Evolutionary conservation across 345 rosid species (phyloP).

Genomic region (Mangifera indica): DNA sequence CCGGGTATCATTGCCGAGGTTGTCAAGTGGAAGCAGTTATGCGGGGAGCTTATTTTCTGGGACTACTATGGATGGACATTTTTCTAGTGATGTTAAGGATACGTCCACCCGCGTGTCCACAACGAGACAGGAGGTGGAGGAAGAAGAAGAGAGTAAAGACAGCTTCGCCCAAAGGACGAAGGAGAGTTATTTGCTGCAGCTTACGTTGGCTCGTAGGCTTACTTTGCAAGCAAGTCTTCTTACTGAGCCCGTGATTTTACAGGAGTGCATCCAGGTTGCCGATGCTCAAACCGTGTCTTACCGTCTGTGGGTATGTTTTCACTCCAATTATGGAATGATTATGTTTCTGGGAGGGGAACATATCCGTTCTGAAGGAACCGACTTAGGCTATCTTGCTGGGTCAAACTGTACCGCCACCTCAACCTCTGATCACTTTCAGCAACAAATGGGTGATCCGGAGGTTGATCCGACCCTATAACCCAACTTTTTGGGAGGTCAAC

Average conservation of each 20-base stretch:
- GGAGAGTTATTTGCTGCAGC: conserved; percentile 73
- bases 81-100: conserved; percentile 55
- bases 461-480: no score
- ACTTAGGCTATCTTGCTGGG: no score
- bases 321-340: not conserved
- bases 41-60: conserved; percentile 84
- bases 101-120: conserved; percentile 31
- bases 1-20: conserved; percentile 65
- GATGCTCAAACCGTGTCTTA: conserved; percentile 68
- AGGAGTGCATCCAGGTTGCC: conserved; percentile 29
- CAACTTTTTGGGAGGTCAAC: no score
- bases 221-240: conserved; percentile 59
- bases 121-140: conserved; percentile 39
- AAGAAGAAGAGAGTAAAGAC: conserved; percentile 32
- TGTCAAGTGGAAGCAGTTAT: conserved; percentile 83
- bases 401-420: no score
- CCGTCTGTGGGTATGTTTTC: conserved; percentile 73
- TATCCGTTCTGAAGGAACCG: no score
- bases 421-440: no score
- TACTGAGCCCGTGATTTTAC: conserved; percentile 39
- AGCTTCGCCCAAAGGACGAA: conserved; percentile 42
- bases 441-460: no score
- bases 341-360: no score
- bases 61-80: conserved; percentile 65
- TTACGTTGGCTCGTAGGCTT: conserved; percentile 72